Evolutionary conservation across 2,329 filamentous ascomycete species (phyloP).

Genomic region (Scedosporium minutisporum): DNA sequence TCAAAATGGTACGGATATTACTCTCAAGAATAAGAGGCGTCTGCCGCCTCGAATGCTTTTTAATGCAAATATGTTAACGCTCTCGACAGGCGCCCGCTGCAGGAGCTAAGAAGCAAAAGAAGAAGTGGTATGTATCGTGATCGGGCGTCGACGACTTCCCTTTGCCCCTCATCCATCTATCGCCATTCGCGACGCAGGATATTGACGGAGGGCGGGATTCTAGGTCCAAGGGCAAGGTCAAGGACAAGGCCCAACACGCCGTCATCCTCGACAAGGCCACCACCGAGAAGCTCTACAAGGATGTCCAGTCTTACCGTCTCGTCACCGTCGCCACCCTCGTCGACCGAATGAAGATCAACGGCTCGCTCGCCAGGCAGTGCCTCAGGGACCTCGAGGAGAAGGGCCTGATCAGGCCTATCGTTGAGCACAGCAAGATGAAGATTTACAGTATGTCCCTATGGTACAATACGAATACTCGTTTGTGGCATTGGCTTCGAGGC

Average conservation of each 20-base stretch:
- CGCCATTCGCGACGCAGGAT: background rate
- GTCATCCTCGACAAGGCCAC: constrained; percentile 98
- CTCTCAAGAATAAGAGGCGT: background rate
- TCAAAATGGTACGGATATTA: constrained; percentile 29
- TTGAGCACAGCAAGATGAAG: constrained; percentile 92
- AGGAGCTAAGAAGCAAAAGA: constrained; percentile 42
- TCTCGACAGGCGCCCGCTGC: constrained; percentile 30
- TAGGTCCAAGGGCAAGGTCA: constrained; percentile 59
- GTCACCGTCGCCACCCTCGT: constrained; percentile 97
- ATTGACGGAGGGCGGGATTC: constrained; percentile 7
- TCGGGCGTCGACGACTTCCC: background rate
- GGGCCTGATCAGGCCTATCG: constrained; percentile 96
- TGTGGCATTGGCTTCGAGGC: too few relatives aligned
- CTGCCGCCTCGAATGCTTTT: background rate
- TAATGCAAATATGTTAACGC: constrained; percentile 12
- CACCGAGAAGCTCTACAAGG: constrained; percentile 98
- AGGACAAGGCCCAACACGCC: constrained; percentile 99
- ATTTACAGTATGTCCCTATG: constrained; percentile 69
- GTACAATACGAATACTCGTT: too few relatives aligned
- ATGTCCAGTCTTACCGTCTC: constrained; percentile 99
- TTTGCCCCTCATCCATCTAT: background rate
- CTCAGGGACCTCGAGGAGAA: constrained; percentile 92
- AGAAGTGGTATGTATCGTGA: constrained; percentile 30
- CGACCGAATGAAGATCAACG: constrained; percentile 99
- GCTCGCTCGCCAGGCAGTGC: constrained; percentile 84